Evolutionary conservation across 1,284 basidiomycete species (phyloP), one percentile per base, ranked within the genome.

Genomic region (Ustilago cynodontis): DNA sequence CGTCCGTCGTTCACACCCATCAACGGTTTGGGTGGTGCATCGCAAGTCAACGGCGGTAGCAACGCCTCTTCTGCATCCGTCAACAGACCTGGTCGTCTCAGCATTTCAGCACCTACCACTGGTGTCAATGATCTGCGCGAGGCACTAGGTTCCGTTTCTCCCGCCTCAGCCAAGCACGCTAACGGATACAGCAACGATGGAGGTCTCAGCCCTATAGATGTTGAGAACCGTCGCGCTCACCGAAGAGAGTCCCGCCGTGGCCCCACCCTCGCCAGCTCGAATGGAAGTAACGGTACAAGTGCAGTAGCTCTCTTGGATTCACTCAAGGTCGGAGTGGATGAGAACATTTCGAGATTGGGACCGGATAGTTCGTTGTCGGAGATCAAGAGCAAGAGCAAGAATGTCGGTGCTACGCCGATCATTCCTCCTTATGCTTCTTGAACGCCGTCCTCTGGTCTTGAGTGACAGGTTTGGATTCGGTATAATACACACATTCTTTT

Each of bases 51-150:
- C 18, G 65, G 71, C 18, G 68, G 68, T 53, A 69, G 65, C 67
- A 74, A 78, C 24, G 67, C 54, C 0, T 71, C 67, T 51, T 43
- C 61, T 20, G 69, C 62, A 1, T 71, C 68, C 39, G 59, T 71
- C n/a, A 63, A 59, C 57, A 52, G 22, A 41, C 55, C 53, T n/a
- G 47, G 60, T 29, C 53, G 66, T 16, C 51, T 61, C 22, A 75
- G 72, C 57, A 57, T 65, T 10, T 57, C 67, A 9, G 61, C 65
- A 20, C 57, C 63, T 7, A 58, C 59, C 29, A 69, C 70, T 3
- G 77, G 81, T 37, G 70, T 82, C 50, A 65, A 74, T 29, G 79
- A 82, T 39, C 59, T 82, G 50, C 63, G 73, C 20, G 77, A 76
- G 45, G 77, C 77, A 9, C 55, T 79, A 14, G 70, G 62, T 14